phyloP scores from a whole-genome alignment of 805 yeast species.

The Myxozyma nipponensis region DNA sequence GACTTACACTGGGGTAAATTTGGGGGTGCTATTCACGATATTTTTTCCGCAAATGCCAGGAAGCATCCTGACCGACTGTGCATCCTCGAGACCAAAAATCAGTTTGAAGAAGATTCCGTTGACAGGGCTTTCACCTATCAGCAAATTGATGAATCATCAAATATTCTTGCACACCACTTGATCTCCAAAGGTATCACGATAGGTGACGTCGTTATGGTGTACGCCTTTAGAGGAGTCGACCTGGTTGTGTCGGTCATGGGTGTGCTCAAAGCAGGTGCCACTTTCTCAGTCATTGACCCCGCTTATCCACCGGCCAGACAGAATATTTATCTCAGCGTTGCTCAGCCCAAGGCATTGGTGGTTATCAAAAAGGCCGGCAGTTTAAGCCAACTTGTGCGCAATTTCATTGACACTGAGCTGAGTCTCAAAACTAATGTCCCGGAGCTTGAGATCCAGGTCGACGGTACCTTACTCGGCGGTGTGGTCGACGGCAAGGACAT shows the following conservation, averaged over 20 bases:
- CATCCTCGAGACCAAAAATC: conserved; percentile 85
- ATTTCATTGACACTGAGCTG: conserved; percentile 70
- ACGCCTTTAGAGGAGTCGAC: conserved; percentile 96
- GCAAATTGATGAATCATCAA: conserved; percentile 90
- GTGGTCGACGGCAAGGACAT: conserved; percentile 44
- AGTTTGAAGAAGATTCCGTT: conserved; percentile 45
- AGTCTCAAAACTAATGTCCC: conserved; percentile 71
- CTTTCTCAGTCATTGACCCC: conserved; percentile 97
- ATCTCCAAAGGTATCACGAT: conserved; percentile 73
- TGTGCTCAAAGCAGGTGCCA: conserved; percentile 96
- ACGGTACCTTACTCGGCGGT: conserved; percentile 64
- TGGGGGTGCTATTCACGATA: conserved; percentile 95
- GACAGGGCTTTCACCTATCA: conserved; percentile 75
- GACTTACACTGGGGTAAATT: conserved; percentile 87
- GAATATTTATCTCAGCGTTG: conserved; percentile 86
- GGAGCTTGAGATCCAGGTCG: conserved; percentile 68
- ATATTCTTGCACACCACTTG: conserved; percentile 85
- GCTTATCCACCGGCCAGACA: conserved; percentile 99
- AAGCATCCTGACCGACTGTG: conserved; percentile 82
- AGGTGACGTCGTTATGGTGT: conserved; percentile 97
- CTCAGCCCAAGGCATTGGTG: conserved; percentile 86
- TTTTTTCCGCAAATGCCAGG: conserved; percentile 81
- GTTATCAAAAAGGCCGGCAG: conserved; percentile 88
- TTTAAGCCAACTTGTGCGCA: conserved; percentile 70
- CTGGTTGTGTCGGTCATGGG: conserved; percentile 96